Conservation (phyloP, 2,329 filamentous ascomycete genomes). For the Colletotrichum sp. region DNA sequence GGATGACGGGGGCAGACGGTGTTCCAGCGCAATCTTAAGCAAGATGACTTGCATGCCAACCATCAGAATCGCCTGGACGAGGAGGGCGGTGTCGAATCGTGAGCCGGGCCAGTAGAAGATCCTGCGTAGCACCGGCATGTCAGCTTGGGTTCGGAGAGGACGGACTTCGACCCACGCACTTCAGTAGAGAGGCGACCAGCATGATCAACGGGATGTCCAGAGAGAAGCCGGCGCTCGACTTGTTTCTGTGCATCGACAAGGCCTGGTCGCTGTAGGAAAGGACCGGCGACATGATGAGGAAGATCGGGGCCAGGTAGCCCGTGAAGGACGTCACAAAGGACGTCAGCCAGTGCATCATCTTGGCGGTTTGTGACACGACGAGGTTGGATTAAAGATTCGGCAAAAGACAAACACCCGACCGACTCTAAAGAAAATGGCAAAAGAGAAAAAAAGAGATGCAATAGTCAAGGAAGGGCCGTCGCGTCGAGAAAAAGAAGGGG, state of each 20-base stretch:
- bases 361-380: background rate
- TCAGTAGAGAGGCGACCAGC: slow-evolving; percentile 70
- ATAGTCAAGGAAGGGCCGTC: background rate
- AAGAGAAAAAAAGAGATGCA: background rate
- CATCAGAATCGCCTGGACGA: slow-evolving; percentile 71
- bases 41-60: slow-evolving; percentile 66
- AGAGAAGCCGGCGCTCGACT: slow-evolving; percentile 71
- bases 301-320: slow-evolving; percentile 65
- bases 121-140: slow-evolving; percentile 38
- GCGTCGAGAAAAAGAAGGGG: slow-evolving; percentile 18
- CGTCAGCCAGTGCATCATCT: slow-evolving; percentile 14
- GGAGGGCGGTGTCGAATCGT: slow-evolving; percentile 66
- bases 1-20: slow-evolving; percentile 63
- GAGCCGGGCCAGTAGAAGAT: slow-evolving; percentile 75
- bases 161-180: slow-evolving; percentile 43
- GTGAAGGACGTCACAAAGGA: slow-evolving; percentile 47
- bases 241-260: slow-evolving; percentile 66
- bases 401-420: background rate
- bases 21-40: slow-evolving; percentile 71
- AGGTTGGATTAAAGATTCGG: background rate
- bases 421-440: background rate
- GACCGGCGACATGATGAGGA: slow-evolving; percentile 67
- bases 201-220: slow-evolving; percentile 76
- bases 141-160: slow-evolving; percentile 5
- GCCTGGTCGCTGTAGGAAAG: slow-evolving; percentile 71